Conservation (phyloP, 371 early-diverging fungal species). For the Mortierella sp. region DNA sequence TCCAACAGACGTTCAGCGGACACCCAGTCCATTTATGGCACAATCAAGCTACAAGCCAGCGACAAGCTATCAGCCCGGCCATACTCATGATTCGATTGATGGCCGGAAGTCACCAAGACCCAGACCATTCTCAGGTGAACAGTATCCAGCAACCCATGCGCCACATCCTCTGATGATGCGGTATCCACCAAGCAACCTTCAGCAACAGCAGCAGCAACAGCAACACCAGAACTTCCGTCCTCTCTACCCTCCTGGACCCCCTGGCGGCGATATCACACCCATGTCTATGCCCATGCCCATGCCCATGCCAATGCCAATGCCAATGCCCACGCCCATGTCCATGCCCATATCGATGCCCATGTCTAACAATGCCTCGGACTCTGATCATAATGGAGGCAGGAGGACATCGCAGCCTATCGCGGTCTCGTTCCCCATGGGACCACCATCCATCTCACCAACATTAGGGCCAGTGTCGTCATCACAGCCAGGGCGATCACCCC, state of each 20-base stretch:
- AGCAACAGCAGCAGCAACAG: slow-evolving; percentile 13
- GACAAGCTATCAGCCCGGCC: slow-evolving; percentile 21
- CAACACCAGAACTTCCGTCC: slow-evolving; percentile 2
- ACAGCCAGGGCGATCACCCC: slow-evolving; percentile 26
- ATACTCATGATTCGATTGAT: slow-evolving; percentile 8
- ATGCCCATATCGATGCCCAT: slow-evolving; percentile 24
- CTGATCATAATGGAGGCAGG: slow-evolving; percentile 3
- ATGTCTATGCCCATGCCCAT: slow-evolving; percentile 28
- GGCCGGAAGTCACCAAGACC: slow-evolving; percentile 16
- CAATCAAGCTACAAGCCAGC: slow-evolving; percentile 37
- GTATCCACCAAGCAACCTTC: not conserved
- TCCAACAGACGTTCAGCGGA: too few relatives aligned
- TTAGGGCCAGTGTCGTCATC: not conserved
- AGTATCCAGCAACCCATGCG: slow-evolving; percentile 3
- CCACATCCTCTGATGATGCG: slow-evolving; percentile 48
- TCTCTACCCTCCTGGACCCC: slow-evolving; percentile 35
- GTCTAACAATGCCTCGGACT: slow-evolving; percentile 29
- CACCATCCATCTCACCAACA: not conserved
- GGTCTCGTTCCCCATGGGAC: slow-evolving; percentile 36
- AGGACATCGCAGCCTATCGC: slow-evolving; percentile 41
- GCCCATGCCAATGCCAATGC: slow-evolving; percentile 22
- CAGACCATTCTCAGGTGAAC: slow-evolving; percentile 29
- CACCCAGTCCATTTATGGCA: slow-evolving; percentile 42
- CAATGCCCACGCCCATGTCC: slow-evolving; percentile 8
- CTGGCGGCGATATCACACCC: slow-evolving; percentile 12